A percentile compares a stretch with the other conserved stretches of the same genome.
These are phyloP conservation scores for Populus tremula DNA, from an alignment of 345 rosid genomes.

Conservation along the genomic window DNA sequence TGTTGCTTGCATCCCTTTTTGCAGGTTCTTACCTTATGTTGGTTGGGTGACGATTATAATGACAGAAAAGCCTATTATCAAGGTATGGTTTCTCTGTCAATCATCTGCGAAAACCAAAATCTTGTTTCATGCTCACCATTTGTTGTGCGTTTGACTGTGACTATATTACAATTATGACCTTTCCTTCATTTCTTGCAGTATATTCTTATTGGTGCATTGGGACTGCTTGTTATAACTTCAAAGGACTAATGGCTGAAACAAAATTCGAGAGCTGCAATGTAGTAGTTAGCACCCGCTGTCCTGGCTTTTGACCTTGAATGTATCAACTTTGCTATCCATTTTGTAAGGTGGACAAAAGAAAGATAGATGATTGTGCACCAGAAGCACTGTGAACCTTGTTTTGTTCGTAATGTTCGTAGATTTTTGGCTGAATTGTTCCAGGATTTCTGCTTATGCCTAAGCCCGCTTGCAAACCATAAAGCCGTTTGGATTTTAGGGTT, in stretches of 20 bases:
- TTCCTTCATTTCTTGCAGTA: constrained; percentile 46
- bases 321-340: neutral
- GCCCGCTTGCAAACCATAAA: neutral
- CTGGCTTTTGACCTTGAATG: neutral
- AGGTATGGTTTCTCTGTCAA: constrained; percentile 40
- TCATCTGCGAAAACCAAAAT: neutral
- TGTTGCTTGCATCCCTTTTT: constrained; percentile 6
- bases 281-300: neutral
- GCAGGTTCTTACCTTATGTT: constrained; percentile 73
- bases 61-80: constrained; percentile 73
- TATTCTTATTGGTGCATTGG: constrained; percentile 79
- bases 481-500: neutral
- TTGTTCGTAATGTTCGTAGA: neutral
- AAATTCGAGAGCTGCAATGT: neutral
- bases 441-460: neutral
- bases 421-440: neutral
- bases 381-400: neutral
- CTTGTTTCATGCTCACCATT: no score
- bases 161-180: neutral
- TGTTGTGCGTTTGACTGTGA: neutral
- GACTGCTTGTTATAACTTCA: constrained; percentile 83
- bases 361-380: neutral
- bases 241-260: constrained; percentile 50
- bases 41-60: constrained; percentile 78
- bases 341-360: neutral